Evolutionary conservation across 495 filamentous ascomycete species (phyloP), one percentile per base, ranked within the genome.

Genomic region (Penicillium silybi): DNA sequence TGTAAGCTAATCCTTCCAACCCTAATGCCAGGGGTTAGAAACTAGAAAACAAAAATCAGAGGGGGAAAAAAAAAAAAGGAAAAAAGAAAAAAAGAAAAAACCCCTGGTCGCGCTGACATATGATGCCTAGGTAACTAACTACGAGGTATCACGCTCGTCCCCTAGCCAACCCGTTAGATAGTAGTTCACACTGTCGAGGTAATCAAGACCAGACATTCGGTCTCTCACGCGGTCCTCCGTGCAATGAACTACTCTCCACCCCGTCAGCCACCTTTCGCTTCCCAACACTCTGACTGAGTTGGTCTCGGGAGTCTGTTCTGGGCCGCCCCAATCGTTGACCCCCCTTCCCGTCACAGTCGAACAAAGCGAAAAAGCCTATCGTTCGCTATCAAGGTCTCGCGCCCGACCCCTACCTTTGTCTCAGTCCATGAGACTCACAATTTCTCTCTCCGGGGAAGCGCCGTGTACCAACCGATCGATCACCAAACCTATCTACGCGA

Each of bases 41-140:
- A 10, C 29, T 10, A 32, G 29, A 32, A 32, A n/a, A n/a, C n/a
- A n/a, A n/a, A n/a, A n/a, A n/a, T n/a, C n/a, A n/a, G n/a, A n/a
- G n/a, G n/a, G n/a, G n/a, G n/a, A n/a, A n/a, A n/a, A n/a, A n/a
- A n/a, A n/a, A n/a, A n/a, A n/a, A n/a, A n/a, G n/a, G n/a, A n/a
- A n/a, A n/a, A n/a, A n/a, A n/a, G n/a, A 9, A 26, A 10, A 13
- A 32, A 13, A 13, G 11, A 32, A 27, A 18, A 1, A 4, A 10
- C n/a, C 22, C 18, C 20, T 26, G 23, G 43, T 17, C n/a, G 22
- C 43, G 50, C 25, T 57, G 53, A 57, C 60, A 63, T 61, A 52
- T 61, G 61, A 64, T 64, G 58, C 61, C 61, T 58, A 64, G 58
- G 61, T 49, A n/a, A n/a, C n/a, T n/a, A n/a, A n/a, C n/a, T n/a